A percentile compares a stretch with the other conserved stretches of the same genome.
These are phyloP conservation scores for Crithidia thermophila DNA, from an alignment of 208 protist genomes.

Conservation along the genomic window DNA sequence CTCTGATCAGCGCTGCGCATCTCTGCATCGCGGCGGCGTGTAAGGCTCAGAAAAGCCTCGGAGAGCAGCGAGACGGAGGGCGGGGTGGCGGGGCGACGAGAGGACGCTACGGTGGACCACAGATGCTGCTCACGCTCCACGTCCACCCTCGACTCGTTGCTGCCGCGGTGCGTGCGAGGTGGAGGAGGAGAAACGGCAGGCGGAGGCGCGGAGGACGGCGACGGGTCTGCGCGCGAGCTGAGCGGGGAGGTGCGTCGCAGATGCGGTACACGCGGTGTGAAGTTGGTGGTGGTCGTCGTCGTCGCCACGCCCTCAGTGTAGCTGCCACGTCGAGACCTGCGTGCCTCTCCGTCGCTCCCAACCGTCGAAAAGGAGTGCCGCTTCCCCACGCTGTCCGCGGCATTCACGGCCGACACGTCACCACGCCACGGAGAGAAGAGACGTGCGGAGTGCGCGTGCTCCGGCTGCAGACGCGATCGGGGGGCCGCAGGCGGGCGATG, in stretches of 20 bases:
- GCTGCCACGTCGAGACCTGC: neutral
- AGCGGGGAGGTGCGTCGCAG: constrained; percentile 10
- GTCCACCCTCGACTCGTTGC: neutral
- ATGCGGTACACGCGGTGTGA: constrained; percentile 3
- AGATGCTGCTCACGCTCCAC: neutral
- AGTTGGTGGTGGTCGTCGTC: neutral
- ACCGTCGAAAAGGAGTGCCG: neutral
- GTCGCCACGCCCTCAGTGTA: neutral
- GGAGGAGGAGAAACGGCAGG: too few species aligned
- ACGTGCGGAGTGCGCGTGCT: neutral
- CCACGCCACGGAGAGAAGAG: constrained; percentile 20
- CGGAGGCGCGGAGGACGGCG: neutral
- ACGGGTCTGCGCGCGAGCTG: neutral
- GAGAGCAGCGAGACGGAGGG: constrained; percentile 1
- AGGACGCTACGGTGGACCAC: neutral
- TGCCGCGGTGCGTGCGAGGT: too few species aligned
- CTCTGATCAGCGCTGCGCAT: neutral
- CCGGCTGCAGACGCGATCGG: neutral
- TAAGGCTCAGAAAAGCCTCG: neutral
- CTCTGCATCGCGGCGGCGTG: neutral
- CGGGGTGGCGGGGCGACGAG: too few species aligned
- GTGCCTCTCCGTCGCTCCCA: neutral
- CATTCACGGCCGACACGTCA: neutral
- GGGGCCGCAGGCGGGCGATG: neutral
- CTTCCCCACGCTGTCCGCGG: neutral